Conservation (phyloP, 2,329 filamentous ascomycete species). For the Penicillium nordicum region DNA sequence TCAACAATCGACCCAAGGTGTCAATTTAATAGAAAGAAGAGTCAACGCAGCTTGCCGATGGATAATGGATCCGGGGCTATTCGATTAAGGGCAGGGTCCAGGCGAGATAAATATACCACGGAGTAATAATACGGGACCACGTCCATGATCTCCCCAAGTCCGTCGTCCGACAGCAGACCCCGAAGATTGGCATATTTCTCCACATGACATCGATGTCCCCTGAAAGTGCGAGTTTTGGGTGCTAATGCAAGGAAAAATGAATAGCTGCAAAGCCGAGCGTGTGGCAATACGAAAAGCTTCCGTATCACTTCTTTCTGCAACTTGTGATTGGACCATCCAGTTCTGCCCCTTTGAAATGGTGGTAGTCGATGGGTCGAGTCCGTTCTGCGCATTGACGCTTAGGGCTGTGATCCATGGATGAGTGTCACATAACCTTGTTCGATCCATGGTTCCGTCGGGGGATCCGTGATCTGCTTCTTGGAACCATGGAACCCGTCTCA, state of each 20-base stretch:
- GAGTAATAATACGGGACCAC: neutral
- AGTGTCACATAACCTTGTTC: constrained; percentile 3
- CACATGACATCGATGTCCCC: constrained; percentile 6
- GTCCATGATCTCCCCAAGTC: constrained; percentile 1
- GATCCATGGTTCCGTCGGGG: constrained; percentile 1
- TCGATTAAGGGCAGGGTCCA: neutral
- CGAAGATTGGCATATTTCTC: constrained; percentile 8
- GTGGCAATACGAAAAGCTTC: constrained; percentile 21
- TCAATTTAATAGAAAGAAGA: neutral
- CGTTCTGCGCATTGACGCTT: constrained; percentile 12
- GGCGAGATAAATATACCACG: constrained; percentile 7
- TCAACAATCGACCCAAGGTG: neutral
- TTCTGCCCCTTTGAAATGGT: constrained; percentile 3
- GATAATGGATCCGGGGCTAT: constrained; percentile 11
- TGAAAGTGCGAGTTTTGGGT: constrained; percentile 5
- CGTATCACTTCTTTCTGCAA: constrained; percentile 14
- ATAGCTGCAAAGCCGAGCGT: constrained; percentile 15
- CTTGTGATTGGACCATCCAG: constrained; percentile 11
- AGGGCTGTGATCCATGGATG: constrained; percentile 6
- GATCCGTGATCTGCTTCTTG: constrained; percentile 1
- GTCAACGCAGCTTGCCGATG: constrained; percentile 7
- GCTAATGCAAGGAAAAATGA: constrained; percentile 24
- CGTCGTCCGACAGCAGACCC: constrained; percentile 1
- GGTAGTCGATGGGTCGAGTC: constrained; percentile 6
- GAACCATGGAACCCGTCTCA: neutral